Evolutionary conservation across 768 basidiomycete species (phyloP), one percentile per base, ranked within the genome.

Genomic region (Aureoboletus auriporus): DNA sequence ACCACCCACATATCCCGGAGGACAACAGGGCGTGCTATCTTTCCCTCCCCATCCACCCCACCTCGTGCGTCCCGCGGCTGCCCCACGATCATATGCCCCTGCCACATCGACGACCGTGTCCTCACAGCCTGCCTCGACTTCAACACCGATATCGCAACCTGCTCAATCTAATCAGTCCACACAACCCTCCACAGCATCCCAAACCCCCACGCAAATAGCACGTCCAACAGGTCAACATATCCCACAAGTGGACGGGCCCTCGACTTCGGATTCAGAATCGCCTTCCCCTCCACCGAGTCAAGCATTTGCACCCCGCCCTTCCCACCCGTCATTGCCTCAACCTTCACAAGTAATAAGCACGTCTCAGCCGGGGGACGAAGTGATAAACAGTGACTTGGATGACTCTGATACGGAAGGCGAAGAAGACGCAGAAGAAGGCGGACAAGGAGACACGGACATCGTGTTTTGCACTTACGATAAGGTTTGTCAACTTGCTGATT

Each of bases 381-480:
- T 86, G 13, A 98, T 99, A 66, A 95, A 94, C 60, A 95, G 92
- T 47, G 96, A 99, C 61, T 70, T 99, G 39, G 96, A 99, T 69
- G 94, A 97, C 63, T 89, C 89, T 0, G 94, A 96, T 54, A 87
- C 88, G 6, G 88, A 92, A 44, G 81, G 78, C 11, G 92, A 91
- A 52, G 87, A 88, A 39, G 92, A 92, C 10, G 80, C 81, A 0
- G 90, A 90, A 40, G 89, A 89, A 42, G 86, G 81, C 5, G 79
- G 77, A 0, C 78, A 78, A 27, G 82, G 80, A 8, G 84, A 93
- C 50, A 82, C 81, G 1, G 96, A 99, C 64, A 92, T 98, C 40
- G 92, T 98, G 20, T 95, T 97, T 61, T 98, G 96, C 67, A 93
- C 94, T 7, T 98, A 96, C 64, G 96, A 99, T 66, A 98, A 98